These are phyloP conservation scores for Thielaviopsis populi DNA, from an alignment of 2,329 filamentous ascomycete species.

Conservation along the genomic window DNA sequence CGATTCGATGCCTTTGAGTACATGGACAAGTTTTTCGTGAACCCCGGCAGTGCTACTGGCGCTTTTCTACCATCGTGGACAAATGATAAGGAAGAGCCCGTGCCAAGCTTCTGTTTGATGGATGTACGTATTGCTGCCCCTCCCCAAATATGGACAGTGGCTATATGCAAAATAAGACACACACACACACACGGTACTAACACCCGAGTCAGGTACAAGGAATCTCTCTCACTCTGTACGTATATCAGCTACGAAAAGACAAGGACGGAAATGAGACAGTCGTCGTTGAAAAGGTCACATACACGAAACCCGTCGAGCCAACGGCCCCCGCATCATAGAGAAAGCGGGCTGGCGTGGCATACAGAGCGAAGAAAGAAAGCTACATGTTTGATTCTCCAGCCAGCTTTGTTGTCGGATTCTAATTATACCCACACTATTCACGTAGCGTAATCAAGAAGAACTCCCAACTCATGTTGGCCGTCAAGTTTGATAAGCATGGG, in stretches of 20 bases:
- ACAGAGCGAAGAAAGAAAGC: not conserved
- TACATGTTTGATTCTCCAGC: constrained; percentile 16
- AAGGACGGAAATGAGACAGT: constrained; percentile 64
- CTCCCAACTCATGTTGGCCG: not conserved
- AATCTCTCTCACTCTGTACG: constrained; percentile 87
- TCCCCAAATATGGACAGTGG: no score
- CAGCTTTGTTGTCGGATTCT: not conserved
- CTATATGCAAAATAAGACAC: not conserved
- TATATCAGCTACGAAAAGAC: constrained; percentile 73
- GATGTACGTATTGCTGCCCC: constrained; percentile 51
- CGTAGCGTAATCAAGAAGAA: constrained; percentile 18
- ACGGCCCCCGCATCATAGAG: constrained; percentile 35
- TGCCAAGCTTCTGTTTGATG: constrained; percentile 92
- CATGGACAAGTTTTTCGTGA: constrained; percentile 61
- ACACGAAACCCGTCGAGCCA: constrained; percentile 58
- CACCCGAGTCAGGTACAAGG: constrained; percentile 61
- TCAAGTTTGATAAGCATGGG: not conserved
- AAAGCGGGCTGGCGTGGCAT: not conserved
- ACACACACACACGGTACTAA: not conserved
- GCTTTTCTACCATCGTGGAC: constrained; percentile 45
- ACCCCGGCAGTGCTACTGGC: constrained; percentile 51
- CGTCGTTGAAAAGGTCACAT: constrained; percentile 73
- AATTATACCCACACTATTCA: constrained; percentile 16
- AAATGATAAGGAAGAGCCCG: constrained; percentile 52
- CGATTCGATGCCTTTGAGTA: constrained; percentile 57